Evolutionary conservation across 306 rosid genomes (phyloP), one percentile per base, ranked within the genome.

Genomic region (Pyrus pyrifolia): DNA sequence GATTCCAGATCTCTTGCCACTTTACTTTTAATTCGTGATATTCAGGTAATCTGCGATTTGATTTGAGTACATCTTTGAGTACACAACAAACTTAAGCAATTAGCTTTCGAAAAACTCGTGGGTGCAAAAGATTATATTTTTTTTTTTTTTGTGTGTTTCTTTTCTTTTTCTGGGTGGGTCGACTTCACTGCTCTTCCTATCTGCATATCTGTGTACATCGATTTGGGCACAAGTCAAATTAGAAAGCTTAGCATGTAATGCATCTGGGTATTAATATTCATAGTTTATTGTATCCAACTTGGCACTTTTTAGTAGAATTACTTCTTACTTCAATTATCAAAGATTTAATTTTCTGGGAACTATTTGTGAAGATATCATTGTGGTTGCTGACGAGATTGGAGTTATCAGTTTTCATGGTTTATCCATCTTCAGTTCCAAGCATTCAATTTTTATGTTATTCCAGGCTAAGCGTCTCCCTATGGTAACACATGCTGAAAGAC

Each of bases 1-100:
- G 98, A 93, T 86, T 93, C 98, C 71, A 89, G 98, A 89, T 93
- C 98, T 83, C 95, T 93, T 75, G 98, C 98, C 84, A 93, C 98
- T 2, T 79, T 93, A 79, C 87, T 93, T 75, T 84, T 93, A 79
- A 93, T 93, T 84, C 95, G 98, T 55, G 98, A 93, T 81, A 93
- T 93, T 81, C 95, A 93, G 88, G 98, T 91, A 80, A 81, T 72
- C 72, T 61, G 51, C 15, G 17, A 63, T 81, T 42, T 79, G 55
- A 62, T 75, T 57, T 6, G 5, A 57, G 49, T 57, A n/a, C 64
- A n/a, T 23, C 70, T 21, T 19, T 70, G 68, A 44, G 51, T 9
- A 70, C 45, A 40, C 12, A 8, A 40, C 45, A 40, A 40, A 9
- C 65, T 49, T 27, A 42, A 22, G 13, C 60, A 78, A 30, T 12